Base-by-base conservation (phyloP, 1,139 yeast species). In the Eremothecium coryli region DNA sequence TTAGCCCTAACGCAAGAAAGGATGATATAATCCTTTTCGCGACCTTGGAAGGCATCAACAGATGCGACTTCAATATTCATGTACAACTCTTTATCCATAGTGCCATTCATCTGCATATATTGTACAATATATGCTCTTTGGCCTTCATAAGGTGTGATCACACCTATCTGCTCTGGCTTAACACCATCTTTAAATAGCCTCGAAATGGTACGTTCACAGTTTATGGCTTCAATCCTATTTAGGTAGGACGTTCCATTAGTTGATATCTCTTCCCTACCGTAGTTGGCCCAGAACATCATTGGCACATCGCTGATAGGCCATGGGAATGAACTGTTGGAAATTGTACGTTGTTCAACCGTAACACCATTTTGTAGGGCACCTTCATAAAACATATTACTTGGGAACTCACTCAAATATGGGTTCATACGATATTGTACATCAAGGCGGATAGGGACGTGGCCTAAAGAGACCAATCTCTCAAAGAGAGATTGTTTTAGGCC, bases 371-470 rank as follows among this genome's bases (percentile, higher is more conserved):
- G 96, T 48, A 88, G 69, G 31, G 82, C 71, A 21, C 97, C 97
- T 50, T 86, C 96, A 58, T 88, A 88, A 52, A 85, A 88, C 84
- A 82, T 79, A 56, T 86, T 85, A 50, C 93, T 79, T 14, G 95
- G 82, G 54, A 85, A 88, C 49, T 84, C 94, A 43, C 93, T 76
- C 37, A 88, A 62, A 42, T 76, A 68, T 2, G 97, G 97, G 55
- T 86, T 82, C 97, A 88, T 88, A 62, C 97, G 79, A 59, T 88
- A 88, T 56, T 88, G 97, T 20, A 86, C 95, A 45, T 85, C 93
- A 39, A 88, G 66, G 43, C 95, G 66, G 42, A 84, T 76, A 9
- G 96, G 96, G 7, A 75, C 73, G 54, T 82, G 90, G 2, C 95
- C 95, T 40, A 85, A 68, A n/a, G 77, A 68, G 30, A 86, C 79